A percentile compares a stretch with the other conserved stretches of the same genome.
Conservation (phyloP, 352 stramenopile genomes). For the Globisporangium barbulae region DNA sequence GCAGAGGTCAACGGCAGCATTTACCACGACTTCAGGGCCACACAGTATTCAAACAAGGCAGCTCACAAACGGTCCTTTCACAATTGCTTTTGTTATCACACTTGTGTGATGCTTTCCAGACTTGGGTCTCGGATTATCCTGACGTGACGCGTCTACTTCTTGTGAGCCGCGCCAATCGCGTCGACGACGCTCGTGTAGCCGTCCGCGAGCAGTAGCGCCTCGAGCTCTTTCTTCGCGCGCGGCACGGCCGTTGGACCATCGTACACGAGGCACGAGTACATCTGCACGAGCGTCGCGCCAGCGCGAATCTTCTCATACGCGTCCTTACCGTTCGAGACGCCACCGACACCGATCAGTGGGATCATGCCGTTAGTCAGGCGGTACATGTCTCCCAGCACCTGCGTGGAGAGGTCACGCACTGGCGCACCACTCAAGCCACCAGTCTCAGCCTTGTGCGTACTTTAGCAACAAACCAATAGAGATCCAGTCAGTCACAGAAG, state of each 20-base stretch:
- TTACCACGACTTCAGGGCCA: not conserved
- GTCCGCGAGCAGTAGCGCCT: constrained; percentile 72
- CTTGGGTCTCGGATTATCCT: not conserved
- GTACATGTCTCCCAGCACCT: constrained; percentile 95
- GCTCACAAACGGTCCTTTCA: not conserved
- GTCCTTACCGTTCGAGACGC: constrained; percentile 90
- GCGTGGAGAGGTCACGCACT: constrained; percentile 91
- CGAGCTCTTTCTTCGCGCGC: constrained; percentile 88
- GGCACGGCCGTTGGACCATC: constrained; percentile 85
- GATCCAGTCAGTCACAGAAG: not conserved
- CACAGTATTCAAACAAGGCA: not conserved
- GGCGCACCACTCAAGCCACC: constrained; percentile 96
- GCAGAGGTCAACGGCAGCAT: not conserved
- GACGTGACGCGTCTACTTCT: constrained; percentile 25
- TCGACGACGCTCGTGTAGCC: constrained; percentile 81
- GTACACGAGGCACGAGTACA: constrained; percentile 94
- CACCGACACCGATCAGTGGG: constrained; percentile 95
- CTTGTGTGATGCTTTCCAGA: not conserved
- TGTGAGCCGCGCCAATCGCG: constrained; percentile 83
- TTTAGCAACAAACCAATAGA: constrained; percentile 12
- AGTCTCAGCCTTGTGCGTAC: constrained; percentile 70
- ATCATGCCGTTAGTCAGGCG: constrained; percentile 90
- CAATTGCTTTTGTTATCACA: not conserved
- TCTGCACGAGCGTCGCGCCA: constrained; percentile 93
- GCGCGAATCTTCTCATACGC: constrained; percentile 98